Conservation (phyloP, 2,329 filamentous ascomycete genomes). For the Talaromyces islandicus region DNA sequence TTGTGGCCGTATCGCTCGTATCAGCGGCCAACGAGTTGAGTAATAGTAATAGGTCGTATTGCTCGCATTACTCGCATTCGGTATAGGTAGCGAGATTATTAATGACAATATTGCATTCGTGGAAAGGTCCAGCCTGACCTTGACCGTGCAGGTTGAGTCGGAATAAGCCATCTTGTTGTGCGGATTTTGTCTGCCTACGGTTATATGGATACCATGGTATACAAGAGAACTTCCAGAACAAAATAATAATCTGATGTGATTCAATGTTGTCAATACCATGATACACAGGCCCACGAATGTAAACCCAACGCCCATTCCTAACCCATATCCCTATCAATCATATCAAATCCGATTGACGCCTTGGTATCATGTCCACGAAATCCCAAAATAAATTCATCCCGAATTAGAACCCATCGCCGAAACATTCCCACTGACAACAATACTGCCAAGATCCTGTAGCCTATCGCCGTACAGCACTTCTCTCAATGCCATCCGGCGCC, state of each 20-base stretch:
- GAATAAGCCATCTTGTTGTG: background rate
- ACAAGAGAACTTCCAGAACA: background rate
- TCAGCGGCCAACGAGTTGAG: background rate
- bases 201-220: background rate
- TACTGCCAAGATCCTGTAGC: background rate
- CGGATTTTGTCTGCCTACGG: background rate
- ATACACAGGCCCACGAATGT: background rate
- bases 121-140: too few relatives aligned
- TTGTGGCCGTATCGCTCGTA: conserved; percentile 8
- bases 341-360: conserved; percentile 4
- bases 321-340: background rate
- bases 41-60: too few relatives aligned
- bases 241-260: background rate
- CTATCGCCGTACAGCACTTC: conserved; percentile 26
- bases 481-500: conserved; percentile 35
- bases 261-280: background rate
- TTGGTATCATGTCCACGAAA: conserved; percentile 7
- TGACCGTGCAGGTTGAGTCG: background rate
- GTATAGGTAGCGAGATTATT: background rate
- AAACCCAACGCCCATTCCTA: background rate
- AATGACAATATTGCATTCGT: background rate
- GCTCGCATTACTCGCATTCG: too few relatives aligned
- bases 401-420: background rate
- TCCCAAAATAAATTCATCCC: conserved; percentile 6
- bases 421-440: background rate